Base-by-base conservation (phyloP, 2,329 filamentous ascomycete genomes). In the Aspergillus flavus region DNA sequence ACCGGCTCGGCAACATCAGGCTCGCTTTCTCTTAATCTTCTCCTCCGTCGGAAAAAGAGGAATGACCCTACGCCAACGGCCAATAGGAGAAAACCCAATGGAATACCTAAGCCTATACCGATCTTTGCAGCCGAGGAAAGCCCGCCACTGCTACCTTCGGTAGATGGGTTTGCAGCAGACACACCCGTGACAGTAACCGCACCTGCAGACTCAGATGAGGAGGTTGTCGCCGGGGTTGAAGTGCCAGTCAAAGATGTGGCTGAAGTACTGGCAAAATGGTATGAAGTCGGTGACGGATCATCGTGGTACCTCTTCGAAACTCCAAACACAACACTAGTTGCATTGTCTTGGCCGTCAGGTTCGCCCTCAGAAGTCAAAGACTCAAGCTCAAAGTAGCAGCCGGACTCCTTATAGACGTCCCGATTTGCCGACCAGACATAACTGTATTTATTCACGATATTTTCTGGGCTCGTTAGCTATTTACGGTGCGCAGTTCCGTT, bases 341-440 rank as follows among this genome's bases (percentile, higher is more conserved):
- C 41, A 34, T 60, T 52, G 16, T 19, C 23, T 4, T 43, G 34
- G 4, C 39, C 50, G 12, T 57, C 12, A 6, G 32, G 45, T 0
- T 50, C 2, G 9, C 61, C 61, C 19, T 36, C 23, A 11, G 23
- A 21, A 4, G n/a, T 41, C 11, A 63, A 58, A 9, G 61, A 21
- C 14, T 52, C 50, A 16, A 63, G 61, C 43, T 43, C 41, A 12
- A 63, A 63, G 4, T 7, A n/a, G 34, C 61, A 63, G 21, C 61
- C 61, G 2, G 52, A 50, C 32, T 60, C 61, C 6, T 5, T 30
- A 6, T 63, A 63, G 12, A 60, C 26, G 21, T 52, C 45, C 2
- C 61, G 61, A 28, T 52, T 63, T 14, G 61, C 61, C 2, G 28
- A 60, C 61, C 57, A 63, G 14, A 63, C 52, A 34, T 60, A 60